A percentile compares a stretch with the other conserved stretches of the same genome.
Conservation (phyloP, 2,329 filamentous ascomycete species). For the Talaromyces piceae region DNA sequence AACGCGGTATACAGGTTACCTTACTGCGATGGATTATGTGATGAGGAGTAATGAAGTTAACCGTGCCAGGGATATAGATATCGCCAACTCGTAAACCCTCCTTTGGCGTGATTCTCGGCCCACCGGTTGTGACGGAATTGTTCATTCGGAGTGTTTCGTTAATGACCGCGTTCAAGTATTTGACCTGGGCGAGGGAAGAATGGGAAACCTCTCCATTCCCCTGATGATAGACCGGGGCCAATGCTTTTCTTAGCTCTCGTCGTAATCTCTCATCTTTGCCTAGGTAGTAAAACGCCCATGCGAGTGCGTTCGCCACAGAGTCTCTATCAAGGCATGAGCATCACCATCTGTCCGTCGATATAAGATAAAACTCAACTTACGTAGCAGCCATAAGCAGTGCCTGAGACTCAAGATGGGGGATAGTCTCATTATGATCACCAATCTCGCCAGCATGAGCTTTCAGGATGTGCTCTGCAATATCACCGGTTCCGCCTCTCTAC, state of each 20-base stretch:
- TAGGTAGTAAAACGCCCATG: neutral
- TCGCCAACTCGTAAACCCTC: conserved; percentile 24
- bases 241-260: neutral
- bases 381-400: neutral
- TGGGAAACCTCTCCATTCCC: neutral
- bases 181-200: neutral
- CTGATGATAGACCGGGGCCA: neutral
- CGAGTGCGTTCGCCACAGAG: neutral
- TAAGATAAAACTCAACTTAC: neutral
- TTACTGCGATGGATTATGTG: conserved; percentile 17
- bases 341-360: too few species aligned
- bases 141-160: conserved; percentile 33
- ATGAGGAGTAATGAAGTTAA: conserved; percentile 15
- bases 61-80: conserved; percentile 22
- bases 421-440: neutral
- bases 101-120: conserved; percentile 31
- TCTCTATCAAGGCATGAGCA: neutral
- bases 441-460: neutral
- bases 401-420: neutral
- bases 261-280: neutral
- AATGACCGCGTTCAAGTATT: conserved; percentile 21
- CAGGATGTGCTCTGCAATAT: neutral
- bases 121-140: conserved; percentile 30
- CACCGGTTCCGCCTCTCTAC: neutral
- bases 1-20: neutral